Evolutionary conservation across 768 basidiomycete genomes (phyloP).

Genomic region (Infundibulicybe gibba): DNA sequence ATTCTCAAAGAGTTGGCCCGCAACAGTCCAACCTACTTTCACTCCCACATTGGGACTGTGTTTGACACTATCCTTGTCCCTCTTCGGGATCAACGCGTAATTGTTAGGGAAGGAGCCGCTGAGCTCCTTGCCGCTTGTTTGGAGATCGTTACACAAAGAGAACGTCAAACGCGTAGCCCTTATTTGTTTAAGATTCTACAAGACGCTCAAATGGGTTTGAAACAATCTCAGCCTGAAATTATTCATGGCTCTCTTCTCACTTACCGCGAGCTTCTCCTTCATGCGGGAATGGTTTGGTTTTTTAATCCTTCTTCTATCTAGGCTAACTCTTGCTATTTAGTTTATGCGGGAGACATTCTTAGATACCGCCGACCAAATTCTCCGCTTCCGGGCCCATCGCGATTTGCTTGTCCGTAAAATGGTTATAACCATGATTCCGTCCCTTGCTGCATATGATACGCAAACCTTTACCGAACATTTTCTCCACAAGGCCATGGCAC

Average conservation of each 20-base stretch:
- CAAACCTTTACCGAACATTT: constrained; percentile 89
- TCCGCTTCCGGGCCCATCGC: constrained; percentile 83
- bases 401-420: constrained; percentile 88
- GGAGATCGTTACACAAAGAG: constrained; percentile 77
- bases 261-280: constrained; percentile 85
- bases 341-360: constrained; percentile 88
- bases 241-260: constrained; percentile 93
- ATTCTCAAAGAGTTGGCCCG: constrained; percentile 91
- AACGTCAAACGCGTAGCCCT: constrained; percentile 59
- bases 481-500: constrained; percentile 91
- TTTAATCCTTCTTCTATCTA: neutral
- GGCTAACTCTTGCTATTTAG: constrained; percentile 27
- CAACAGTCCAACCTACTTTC: constrained; percentile 84
- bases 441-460: constrained; percentile 91
- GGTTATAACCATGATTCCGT: constrained; percentile 94
- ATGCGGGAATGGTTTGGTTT: constrained; percentile 84
- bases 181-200: constrained; percentile 81
- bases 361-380: constrained; percentile 85
- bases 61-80: constrained; percentile 93
- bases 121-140: constrained; percentile 92
- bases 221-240: constrained; percentile 76
- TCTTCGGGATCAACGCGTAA: constrained; percentile 82
- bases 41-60: constrained; percentile 81
- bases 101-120: constrained; percentile 90
- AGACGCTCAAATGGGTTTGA: constrained; percentile 83